These are phyloP conservation scores for Nemania sp. DNA, from an alignment of 2,329 filamentous ascomycete species.

Conservation along the genomic window DNA sequence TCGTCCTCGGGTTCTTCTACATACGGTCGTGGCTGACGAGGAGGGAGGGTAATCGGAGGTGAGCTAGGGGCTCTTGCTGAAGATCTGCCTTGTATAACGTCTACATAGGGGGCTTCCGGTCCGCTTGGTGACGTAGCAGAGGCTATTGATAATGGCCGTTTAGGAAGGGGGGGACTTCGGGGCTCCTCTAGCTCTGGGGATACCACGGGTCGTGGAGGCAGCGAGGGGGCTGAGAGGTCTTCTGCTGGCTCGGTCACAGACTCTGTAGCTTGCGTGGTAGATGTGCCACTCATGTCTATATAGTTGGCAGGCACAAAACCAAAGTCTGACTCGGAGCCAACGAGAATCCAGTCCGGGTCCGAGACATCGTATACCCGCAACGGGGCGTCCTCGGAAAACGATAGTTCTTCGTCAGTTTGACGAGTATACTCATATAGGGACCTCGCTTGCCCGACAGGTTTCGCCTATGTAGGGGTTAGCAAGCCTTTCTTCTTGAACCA, in stretches of 20 bases:
- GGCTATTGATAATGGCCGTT: constrained; percentile 37
- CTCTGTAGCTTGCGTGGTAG: constrained; percentile 41
- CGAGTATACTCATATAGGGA: constrained; percentile 98
- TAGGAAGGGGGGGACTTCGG: constrained; percentile 47
- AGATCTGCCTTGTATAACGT: constrained; percentile 56
- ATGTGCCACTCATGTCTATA: constrained; percentile 70
- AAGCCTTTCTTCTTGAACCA: constrained; percentile 54
- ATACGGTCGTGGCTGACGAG: constrained; percentile 60
- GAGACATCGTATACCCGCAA: constrained; percentile 86
- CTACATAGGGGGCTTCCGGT: constrained; percentile 60
- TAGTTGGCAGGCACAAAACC: constrained; percentile 97
- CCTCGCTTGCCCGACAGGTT: constrained; percentile 71
- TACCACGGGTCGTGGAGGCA: constrained; percentile 50
- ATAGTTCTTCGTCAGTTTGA: constrained; percentile 97
- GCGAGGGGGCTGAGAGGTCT: constrained; percentile 45
- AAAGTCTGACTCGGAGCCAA: constrained; percentile 81
- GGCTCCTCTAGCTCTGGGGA: constrained; percentile 44
- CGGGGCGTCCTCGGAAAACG: constrained; percentile 85
- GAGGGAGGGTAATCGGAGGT: constrained; percentile 54
- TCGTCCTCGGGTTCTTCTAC: constrained; percentile 71
- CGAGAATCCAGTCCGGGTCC: constrained; percentile 95
- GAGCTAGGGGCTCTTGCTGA: constrained; percentile 51
- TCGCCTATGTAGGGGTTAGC: constrained; percentile 54
- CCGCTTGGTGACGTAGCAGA: constrained; percentile 45
- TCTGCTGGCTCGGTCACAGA: constrained; percentile 35